Conservation (phyloP, 805 yeast species). For the Citeromyces nyonsensis region DNA sequence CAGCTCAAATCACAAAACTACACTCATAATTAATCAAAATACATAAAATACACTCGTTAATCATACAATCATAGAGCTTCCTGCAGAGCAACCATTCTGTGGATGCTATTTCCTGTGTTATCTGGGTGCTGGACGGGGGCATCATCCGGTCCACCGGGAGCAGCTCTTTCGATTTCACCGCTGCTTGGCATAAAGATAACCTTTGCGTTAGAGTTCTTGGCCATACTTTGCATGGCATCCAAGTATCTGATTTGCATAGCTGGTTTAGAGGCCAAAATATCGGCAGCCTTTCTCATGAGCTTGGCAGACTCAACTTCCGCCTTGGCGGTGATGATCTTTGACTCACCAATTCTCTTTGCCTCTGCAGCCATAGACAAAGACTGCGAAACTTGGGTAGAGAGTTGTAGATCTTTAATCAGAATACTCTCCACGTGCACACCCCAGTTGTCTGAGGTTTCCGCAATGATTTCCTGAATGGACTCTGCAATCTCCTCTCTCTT, state of each 20-base stretch:
- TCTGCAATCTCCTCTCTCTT: slow-evolving; percentile 59
- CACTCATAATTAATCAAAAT: too few relatives aligned
- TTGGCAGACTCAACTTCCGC: slow-evolving; percentile 68
- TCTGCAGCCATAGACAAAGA: slow-evolving; percentile 64
- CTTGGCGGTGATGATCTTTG: slow-evolving; percentile 58
- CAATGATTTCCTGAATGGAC: slow-evolving; percentile 42
- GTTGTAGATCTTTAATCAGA: slow-evolving; percentile 47
- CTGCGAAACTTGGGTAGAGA: slow-evolving; percentile 37
- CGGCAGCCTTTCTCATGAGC: slow-evolving; percentile 68
- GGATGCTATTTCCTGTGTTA: too few relatives aligned
- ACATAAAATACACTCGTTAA: too few relatives aligned
- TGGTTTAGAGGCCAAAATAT: slow-evolving; percentile 55
- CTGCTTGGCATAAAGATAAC: slow-evolving; percentile 60
- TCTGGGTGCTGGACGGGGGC: slow-evolving; percentile 10
- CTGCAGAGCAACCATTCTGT: too few relatives aligned
- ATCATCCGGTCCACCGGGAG: slow-evolving; percentile 17
- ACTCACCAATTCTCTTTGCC: slow-evolving; percentile 62
- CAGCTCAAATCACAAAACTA: too few relatives aligned
- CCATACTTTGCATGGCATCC: slow-evolving; percentile 71
- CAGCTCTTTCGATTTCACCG: slow-evolving; percentile 19
- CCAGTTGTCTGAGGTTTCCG: slow-evolving; percentile 52
- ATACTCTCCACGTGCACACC: slow-evolving; percentile 57
- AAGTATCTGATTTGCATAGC: slow-evolving; percentile 69
- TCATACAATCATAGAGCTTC: too few relatives aligned
- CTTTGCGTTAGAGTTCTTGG: slow-evolving; percentile 41